phyloP scores from a whole-genome alignment of 163 green algal species.

The Chloromonas sp. region DNA sequence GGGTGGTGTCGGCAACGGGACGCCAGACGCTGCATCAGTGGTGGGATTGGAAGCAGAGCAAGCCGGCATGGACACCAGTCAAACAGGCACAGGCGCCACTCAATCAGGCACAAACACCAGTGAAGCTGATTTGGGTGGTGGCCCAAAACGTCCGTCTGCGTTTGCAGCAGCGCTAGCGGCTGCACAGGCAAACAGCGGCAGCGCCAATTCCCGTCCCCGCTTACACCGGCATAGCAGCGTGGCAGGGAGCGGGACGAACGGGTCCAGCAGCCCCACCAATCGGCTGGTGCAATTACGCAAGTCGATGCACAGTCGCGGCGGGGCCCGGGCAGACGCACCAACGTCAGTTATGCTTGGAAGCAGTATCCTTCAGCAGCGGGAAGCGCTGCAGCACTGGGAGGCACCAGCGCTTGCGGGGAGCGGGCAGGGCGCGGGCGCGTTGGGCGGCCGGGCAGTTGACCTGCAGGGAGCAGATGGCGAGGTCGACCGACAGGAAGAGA shows the following conservation, averaged over 20 bases:
- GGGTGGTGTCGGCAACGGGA: no score
- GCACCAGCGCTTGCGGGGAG: neutral
- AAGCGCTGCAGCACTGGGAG: neutral
- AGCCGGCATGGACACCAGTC: no score
- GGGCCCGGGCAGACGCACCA: neutral
- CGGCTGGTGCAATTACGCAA: neutral
- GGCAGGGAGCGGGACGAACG: neutral
- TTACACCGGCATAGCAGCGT: neutral
- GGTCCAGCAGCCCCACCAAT: neutral
- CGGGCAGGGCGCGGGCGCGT: no score
- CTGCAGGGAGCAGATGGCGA: neutral
- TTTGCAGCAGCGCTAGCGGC: neutral
- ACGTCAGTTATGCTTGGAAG: neutral
- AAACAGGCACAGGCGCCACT: no score
- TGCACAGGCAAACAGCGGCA: neutral
- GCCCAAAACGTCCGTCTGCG: no score
- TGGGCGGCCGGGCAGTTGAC: neutral
- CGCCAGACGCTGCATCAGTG: no score
- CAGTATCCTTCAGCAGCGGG: no score
- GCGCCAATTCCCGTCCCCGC: no score
- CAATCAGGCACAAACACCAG: no score
- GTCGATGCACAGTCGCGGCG: neutral
- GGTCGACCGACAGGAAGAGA: neutral
- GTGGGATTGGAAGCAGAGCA: no score
- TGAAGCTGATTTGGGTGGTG: no score